These are phyloP conservation scores for Phytophthora nicotianae DNA, from an alignment of 352 stramenopile species.

Conservation along the genomic window DNA sequence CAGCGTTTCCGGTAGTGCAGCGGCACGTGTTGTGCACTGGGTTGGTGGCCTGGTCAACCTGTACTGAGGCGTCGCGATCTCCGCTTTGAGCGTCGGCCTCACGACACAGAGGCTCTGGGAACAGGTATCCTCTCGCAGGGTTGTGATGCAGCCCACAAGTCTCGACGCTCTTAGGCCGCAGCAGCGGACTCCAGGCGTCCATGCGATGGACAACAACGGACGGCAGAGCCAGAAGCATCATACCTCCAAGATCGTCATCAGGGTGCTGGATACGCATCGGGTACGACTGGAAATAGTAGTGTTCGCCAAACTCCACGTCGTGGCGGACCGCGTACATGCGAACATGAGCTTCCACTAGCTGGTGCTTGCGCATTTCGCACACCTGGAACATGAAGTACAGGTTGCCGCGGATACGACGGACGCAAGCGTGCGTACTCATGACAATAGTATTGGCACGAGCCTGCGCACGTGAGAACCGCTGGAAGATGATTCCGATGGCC, in stretches of 20 bases:
- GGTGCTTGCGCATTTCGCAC: constrained; percentile 92
- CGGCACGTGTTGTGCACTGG: constrained; percentile 51
- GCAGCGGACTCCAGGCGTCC: constrained; percentile 90
- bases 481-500: constrained; percentile 95
- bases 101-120: constrained; percentile 66
- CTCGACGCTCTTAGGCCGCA: constrained; percentile 65
- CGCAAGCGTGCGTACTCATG: constrained; percentile 92
- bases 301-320: constrained; percentile 64
- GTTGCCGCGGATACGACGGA: constrained; percentile 88
- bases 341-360: constrained; percentile 95
- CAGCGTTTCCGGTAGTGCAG: constrained; percentile 33
- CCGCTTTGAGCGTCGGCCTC: constrained; percentile 67
- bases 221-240: constrained; percentile 89
- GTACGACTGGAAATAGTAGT: constrained; percentile 93
- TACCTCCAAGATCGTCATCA: constrained; percentile 92
- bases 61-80: constrained; percentile 57
- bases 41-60: constrained; percentile 28
- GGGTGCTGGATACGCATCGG: constrained; percentile 94
- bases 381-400: constrained; percentile 95
- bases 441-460: constrained; percentile 93
- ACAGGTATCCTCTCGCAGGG: constrained; percentile 63
- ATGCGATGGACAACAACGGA: constrained; percentile 94
- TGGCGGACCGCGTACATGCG: constrained; percentile 93
- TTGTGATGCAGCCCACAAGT: constrained; percentile 70
- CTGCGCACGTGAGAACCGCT: constrained; percentile 91